phyloP scores from a whole-genome alignment of 257 asterid genomes.

The Schizonepeta tenuifolia region DNA sequence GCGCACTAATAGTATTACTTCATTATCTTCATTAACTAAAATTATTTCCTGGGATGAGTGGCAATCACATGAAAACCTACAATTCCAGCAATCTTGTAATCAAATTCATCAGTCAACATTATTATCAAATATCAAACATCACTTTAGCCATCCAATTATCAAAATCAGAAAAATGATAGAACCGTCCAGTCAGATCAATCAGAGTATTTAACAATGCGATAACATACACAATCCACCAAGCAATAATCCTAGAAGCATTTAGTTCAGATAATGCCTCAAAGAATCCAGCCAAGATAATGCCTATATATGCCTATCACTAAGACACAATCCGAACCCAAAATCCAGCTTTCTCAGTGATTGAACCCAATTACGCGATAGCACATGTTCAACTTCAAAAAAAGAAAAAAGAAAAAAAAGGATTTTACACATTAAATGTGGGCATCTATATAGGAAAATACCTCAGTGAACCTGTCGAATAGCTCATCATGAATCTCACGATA shows the following conservation, averaged over 20 bases:
- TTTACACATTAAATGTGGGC: neutral
- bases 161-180: slow-evolving; percentile 10
- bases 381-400: neutral
- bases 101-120: slow-evolving; percentile 1
- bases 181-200: slow-evolving; percentile 6
- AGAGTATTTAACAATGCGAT: neutral
- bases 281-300: slow-evolving; percentile 14
- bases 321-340: neutral
- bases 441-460: slow-evolving; percentile 52
- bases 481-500: slow-evolving; percentile 46
- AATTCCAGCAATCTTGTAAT: slow-evolving; percentile 15
- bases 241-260: neutral
- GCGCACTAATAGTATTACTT: neutral
- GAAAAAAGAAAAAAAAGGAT: slow-evolving; percentile 12
- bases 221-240: slow-evolving; percentile 19
- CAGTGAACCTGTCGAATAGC: slow-evolving; percentile 66
- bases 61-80: neutral
- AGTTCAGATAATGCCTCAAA: slow-evolving; percentile 8
- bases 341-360: slow-evolving; percentile 5
- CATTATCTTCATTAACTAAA: slow-evolving; percentile 4
- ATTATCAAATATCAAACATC: no score
- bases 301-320: slow-evolving; percentile 6
- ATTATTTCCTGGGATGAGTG: slow-evolving; percentile 13
- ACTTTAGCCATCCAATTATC: neutral
- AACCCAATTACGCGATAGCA: slow-evolving; percentile 17